Conservation (phyloP, 2,329 filamentous ascomycete species). For the Fusarium foetens region DNA sequence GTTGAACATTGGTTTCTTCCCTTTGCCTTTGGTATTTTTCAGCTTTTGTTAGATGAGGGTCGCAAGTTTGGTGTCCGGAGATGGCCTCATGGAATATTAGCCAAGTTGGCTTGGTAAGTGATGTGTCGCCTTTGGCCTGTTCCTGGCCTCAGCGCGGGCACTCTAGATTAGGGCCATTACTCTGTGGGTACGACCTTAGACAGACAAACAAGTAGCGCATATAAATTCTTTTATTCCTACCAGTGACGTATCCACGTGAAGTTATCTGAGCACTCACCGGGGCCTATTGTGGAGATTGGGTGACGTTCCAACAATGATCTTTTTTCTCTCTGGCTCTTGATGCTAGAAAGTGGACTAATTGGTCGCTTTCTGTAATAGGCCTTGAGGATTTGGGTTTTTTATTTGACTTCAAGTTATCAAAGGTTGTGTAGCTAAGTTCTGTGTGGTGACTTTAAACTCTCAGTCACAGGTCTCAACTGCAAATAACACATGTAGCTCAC, state of each 20-base stretch:
- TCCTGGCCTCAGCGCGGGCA: not conserved
- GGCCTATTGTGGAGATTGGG: not conserved
- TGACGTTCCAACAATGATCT: rapidly evolving
- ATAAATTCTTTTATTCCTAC: not conserved
- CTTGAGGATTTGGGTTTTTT: no score
- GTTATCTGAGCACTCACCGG: not conserved
- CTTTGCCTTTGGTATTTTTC: slow-evolving; percentile 69
- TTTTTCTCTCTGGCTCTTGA: no score
- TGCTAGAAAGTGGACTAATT: not conserved
- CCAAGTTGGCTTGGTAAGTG: not conserved
- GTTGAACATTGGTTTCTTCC: slow-evolving; percentile 82
- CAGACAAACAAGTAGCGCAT: rapidly evolving
- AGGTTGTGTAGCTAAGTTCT: not conserved
- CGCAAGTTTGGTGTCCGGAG: slow-evolving; percentile 1
- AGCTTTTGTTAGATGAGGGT: not conserved
- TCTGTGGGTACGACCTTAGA: rapidly evolving
- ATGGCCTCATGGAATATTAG: not conserved
- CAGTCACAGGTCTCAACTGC: not conserved
- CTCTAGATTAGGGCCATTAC: not conserved
- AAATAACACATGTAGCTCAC: not conserved
- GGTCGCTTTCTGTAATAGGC: not conserved
- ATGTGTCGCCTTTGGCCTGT: not conserved
- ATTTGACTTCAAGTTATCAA: rapidly evolving
- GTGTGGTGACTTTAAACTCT: no score
- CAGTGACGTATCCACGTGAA: not conserved